Evolutionary conservation across 2,329 filamentous ascomycete genomes (phyloP).

Genomic region (Huntiella abstrusa): DNA sequence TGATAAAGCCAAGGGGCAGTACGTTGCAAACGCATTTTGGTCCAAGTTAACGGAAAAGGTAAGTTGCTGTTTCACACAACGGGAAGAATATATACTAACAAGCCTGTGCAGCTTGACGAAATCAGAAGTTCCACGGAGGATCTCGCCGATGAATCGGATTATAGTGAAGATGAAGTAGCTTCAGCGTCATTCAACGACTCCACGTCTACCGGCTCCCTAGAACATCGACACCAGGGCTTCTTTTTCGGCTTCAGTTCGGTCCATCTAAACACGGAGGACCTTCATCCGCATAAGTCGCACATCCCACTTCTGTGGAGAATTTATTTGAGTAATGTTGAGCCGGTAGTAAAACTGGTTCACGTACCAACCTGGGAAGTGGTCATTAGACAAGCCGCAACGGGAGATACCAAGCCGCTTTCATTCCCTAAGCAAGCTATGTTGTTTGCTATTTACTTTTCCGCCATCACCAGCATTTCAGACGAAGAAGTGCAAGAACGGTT

Average conservation of each 20-base stretch:
- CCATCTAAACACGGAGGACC: conserved; percentile 43
- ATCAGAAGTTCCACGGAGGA: conserved; percentile 24
- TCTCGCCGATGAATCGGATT: conserved; percentile 32
- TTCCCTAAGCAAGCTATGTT: conserved; percentile 41
- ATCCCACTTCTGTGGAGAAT: conserved; percentile 50
- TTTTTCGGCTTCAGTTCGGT: conserved; percentile 54
- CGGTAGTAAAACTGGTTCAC: conserved; percentile 52
- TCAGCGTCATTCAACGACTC: conserved; percentile 15
- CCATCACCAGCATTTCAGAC: conserved; percentile 40
- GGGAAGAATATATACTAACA: not conserved
- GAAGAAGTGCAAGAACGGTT: conserved; percentile 34
- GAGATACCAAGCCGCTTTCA: conserved; percentile 34
- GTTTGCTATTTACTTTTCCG: conserved; percentile 42
- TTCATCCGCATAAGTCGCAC: conserved; percentile 47
- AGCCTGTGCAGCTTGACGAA: conserved; percentile 20
- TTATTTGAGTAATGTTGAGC: conserved; percentile 57
- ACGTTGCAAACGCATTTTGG: conserved; percentile 63
- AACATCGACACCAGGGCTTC: conserved; percentile 41
- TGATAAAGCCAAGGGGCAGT: conserved; percentile 19
- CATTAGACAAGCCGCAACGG: conserved; percentile 40
- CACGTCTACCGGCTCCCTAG: conserved; percentile 4
- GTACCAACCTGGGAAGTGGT: conserved; percentile 44
- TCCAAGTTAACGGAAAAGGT: conserved; percentile 58
- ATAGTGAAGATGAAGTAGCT: conserved; percentile 37
- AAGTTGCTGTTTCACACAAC: conserved; percentile 12